Evolutionary conservation across 306 rosid species (phyloP).

Genomic region (Luffa acutangula): DNA sequence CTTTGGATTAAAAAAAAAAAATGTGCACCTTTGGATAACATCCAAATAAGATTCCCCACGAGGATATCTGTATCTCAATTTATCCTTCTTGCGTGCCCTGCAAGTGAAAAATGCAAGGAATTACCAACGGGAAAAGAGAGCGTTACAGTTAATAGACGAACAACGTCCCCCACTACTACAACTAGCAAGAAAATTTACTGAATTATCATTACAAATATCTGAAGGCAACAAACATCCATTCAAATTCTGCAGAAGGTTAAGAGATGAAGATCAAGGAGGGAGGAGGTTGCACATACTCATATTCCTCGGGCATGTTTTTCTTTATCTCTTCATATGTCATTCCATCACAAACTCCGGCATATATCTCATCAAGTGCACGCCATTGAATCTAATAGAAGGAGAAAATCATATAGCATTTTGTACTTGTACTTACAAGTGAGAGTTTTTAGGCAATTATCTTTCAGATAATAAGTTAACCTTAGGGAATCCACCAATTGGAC

Average conservation of each 20-base stretch:
- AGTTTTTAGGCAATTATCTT: neutral
- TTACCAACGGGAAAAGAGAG: neutral
- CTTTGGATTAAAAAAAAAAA: conserved; percentile 6
- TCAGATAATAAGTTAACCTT: conserved; percentile 48
- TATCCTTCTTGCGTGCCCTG: conserved; percentile 90
- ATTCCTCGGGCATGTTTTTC: conserved; percentile 96
- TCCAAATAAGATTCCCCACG: conserved; percentile 98
- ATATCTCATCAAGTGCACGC: conserved; percentile 98
- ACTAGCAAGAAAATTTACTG: neutral
- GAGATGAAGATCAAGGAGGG: conserved; percentile 2
- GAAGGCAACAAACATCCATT: neutral
- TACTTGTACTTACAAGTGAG: neutral
- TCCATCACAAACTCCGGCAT: conserved; percentile 91
- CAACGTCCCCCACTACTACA: neutral
- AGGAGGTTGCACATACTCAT: conserved; percentile 47
- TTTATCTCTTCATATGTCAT: conserved; percentile 92
- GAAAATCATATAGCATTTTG: neutral
- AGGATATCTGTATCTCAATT: conserved; percentile 93
- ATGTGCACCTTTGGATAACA: conserved; percentile 80
- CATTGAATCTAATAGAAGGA: conserved; percentile 69
- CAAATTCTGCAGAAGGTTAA: neutral
- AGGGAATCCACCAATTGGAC: conserved; percentile 79
- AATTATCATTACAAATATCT: neutral
- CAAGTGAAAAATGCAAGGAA: neutral
- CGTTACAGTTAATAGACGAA: neutral